Evolutionary conservation across 2,329 filamentous ascomycete genomes (phyloP), one percentile per base, ranked within the genome.

Genomic region (Didymosphaeria variabile): DNA sequence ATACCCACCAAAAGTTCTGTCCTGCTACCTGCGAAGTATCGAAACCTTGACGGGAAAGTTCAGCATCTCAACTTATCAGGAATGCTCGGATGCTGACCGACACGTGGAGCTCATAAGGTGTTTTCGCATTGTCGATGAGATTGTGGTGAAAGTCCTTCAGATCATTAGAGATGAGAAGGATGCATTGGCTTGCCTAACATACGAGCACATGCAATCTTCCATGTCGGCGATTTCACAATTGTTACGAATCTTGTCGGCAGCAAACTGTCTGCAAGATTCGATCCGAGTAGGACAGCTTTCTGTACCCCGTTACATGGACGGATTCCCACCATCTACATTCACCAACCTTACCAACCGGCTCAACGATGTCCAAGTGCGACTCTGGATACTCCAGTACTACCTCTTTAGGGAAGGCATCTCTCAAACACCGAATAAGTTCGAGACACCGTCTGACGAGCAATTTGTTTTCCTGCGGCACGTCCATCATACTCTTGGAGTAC

Each of bases 361-460:
- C 46, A 89, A 93, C 44, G 93, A 98, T 68, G 91, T 97, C 84
- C 90, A 97, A 71, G 87, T 97, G 3, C 89, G 93, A 36, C 87
- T 90, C 12, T 98, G 95, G 94, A 93, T 91, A 40, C 80, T 98
- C 42, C 89, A 94, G 64, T 99, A 97, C 73, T 86, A 87, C 0
- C 80, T 97, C 55, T 78, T 97, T 46, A 91, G 90, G 72, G 90
- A 93, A 64, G 91, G 88, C 3, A 88, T 94, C 31, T 79, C 82
- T 6, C 91, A 94, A 66, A 87, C 91, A 67, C 77, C 80, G 9
- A 84, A 88, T 1, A 75, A 85, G 0, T 94, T 93, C 68, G 82
- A 87, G 3, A 85, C 84, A 5, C 86, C 89, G 0, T 85, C 90
- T 44, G 90, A 90, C 57, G 91, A 94, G 63, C 82, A 92, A 44